Base-by-base conservation (phyloP, 441 rosid genomes). In the Raphanus hybrid region DNA sequence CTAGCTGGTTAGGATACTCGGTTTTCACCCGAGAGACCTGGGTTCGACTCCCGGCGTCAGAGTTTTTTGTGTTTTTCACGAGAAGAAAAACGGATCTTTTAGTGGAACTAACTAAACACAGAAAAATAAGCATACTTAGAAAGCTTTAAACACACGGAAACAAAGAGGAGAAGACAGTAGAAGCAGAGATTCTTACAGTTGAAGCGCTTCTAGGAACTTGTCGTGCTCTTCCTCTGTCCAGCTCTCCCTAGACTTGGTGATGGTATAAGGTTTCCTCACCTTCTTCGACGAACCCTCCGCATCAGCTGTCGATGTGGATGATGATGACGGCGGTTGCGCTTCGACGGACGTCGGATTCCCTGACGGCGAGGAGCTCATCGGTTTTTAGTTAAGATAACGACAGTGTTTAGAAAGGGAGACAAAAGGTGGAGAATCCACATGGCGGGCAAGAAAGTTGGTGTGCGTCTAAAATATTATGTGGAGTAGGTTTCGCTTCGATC, bases 1-100 rank as follows among this genome's bases (percentile, higher is more conserved):
- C 95, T 92, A 94, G 96, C 71, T 82, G 97, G 97, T 93, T 75
- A 93, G 98, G 97, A 96, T 93, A 85, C 86, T 90, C 91, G 99
- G 94, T 93, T 92, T 89, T 95, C 97, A 91, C 97, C 95, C 92
- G 87, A 87, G 86, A 88, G 90, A 91, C 94, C 91, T 90, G 89
- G 94, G 92, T 92, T 90, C 92, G 74, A 90, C 80, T 88, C 90
- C 92, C 92, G 88, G 91, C 92, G 87, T 82, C 87, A 92, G 94
- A 88, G 89, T 11, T 23, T 32, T 74, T 69, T 16, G 7, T 6
- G 39, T 34, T 29, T 6, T 34, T 34, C 37, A 4, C 37, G 5
- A 34, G 5, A 6, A 34, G 5, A 6, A 34, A 34, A 34, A 34
- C 37, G 5, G 37, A 34, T 34, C 37, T 5, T 34, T 34, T 6